Base-by-base conservation (phyloP, 78 protist species). In the Chrysochromulina tobinii region DNA sequence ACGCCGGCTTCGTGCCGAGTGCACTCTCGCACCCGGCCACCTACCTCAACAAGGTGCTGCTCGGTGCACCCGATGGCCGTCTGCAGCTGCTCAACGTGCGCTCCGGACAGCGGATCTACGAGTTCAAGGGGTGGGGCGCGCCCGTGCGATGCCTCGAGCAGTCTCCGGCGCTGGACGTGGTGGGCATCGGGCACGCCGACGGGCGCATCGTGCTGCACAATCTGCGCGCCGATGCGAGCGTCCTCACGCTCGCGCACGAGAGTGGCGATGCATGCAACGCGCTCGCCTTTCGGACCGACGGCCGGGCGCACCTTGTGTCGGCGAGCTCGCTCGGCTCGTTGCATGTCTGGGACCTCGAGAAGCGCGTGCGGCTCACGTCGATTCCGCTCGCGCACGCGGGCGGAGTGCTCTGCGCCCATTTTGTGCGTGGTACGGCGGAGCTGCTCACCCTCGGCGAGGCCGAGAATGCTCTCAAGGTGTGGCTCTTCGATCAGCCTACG, bases 31-130 rank as follows among this genome's bases (percentile, higher is more conserved):
- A 96, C 75, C 97, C 97, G 83, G 54, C 55, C 23, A 95, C 95
- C 11, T 96, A 96, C 91, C 91, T 90, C 66, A 96, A 96, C 87
- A 95, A 96, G 93, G 51, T 96, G 15, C 86, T 96, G 61, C 25
- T 96, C 12, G 97, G 94, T 20, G 55, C 89, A 1, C 69, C 77
- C 20, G 25, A 90, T 20, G 96, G 96, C 48, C 11, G 51, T 1
- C 5, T 69, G 79, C 79, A 90, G 88, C 23, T 96, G 18, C 93
- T 94, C 94, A 96, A 95, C 88, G 12, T 95, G n/a, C 90, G 90
- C 51, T 90, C 96, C 0, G 61, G 88, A 21, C 64, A 64, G 48
- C 57, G 89, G 48, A 85, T 96, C 23, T 79, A 93, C 91, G 54
- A 81, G 89, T 90, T 77, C 12, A 14, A 1, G 15, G 61, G 38